Conservation (phyloP, 2,329 filamentous ascomycete genomes). For the Pseudogymnoascus sp. region DNA sequence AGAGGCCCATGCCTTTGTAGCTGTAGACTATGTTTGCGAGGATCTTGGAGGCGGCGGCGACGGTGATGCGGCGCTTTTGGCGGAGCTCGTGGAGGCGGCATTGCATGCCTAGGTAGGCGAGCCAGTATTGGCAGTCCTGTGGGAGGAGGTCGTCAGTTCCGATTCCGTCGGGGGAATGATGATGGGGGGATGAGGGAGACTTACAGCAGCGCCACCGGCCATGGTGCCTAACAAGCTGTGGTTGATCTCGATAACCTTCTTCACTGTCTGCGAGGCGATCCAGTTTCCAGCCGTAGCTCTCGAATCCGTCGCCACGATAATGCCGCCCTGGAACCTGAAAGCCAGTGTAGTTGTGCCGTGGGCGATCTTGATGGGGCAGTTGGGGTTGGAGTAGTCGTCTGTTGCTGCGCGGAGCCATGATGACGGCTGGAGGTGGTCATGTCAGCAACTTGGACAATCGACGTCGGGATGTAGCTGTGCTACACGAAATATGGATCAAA, state of each 20-base stretch:
- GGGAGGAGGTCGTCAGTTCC: background rate
- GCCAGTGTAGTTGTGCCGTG: constrained; percentile 97
- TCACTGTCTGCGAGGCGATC: constrained; percentile 99
- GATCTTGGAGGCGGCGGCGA: constrained; percentile 95
- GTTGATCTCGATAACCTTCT: constrained; percentile 99
- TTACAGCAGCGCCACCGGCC: constrained; percentile 89
- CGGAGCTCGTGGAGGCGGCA: constrained; percentile 98
- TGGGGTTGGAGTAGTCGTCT: constrained; percentile 92
- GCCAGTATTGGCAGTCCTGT: constrained; percentile 98
- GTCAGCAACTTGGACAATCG: constrained; percentile 10
- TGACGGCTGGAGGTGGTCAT: constrained; percentile 54
- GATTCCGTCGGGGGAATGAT: background rate
- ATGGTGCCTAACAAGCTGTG: constrained; percentile 89
- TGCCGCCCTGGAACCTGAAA: constrained; percentile 96
- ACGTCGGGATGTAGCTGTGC: background rate
- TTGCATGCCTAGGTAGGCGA: constrained; percentile 97
- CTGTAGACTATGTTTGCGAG: constrained; percentile 96
- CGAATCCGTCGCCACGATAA: constrained; percentile 97
- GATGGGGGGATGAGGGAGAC: constrained; percentile 24
- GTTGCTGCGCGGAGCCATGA: constrained; percentile 95
- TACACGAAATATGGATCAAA: background rate
- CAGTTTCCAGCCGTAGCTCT: constrained; percentile 95
- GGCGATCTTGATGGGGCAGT: constrained; percentile 98
- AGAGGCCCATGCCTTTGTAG: constrained; percentile 98
- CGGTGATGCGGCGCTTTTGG: constrained; percentile 97